Percentiles rank a stretch among this genome's conserved stretches.
Conservation (phyloP, 2,329 filamentous ascomycete species). For the Apiospora saccharicola region DNA sequence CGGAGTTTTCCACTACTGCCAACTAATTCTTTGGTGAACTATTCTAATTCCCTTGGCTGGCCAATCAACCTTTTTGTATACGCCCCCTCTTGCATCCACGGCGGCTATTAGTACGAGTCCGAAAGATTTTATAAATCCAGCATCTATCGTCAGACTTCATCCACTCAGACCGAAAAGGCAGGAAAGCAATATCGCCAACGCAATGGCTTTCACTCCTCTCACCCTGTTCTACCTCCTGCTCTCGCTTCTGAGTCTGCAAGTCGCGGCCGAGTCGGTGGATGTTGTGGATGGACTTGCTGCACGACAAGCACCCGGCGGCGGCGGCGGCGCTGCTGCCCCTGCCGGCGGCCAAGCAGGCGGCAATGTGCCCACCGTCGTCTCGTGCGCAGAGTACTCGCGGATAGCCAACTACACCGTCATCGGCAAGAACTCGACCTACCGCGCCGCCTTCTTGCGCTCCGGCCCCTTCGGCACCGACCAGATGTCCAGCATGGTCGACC, state of each 20-base stretch:
- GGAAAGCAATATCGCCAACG: background rate
- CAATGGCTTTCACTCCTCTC: slow-evolving; percentile 4
- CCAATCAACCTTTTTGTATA: slow-evolving; percentile 17
- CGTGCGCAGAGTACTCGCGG: slow-evolving; percentile 23
- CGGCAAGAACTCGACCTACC: slow-evolving; percentile 53
- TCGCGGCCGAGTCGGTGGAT: slow-evolving; percentile 19
- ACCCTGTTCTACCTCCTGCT: slow-evolving; percentile 21
- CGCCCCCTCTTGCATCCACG: slow-evolving; percentile 11
- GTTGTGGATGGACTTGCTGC: slow-evolving; percentile 11
- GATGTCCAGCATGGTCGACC: slow-evolving; percentile 50
- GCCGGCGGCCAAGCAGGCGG: background rate
- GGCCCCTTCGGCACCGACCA: slow-evolving; percentile 50
- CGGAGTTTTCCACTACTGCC: slow-evolving; percentile 18
- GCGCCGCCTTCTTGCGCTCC: slow-evolving; percentile 53
- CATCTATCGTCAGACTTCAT: background rate
- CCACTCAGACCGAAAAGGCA: background rate
- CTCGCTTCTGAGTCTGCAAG: slow-evolving; percentile 19
- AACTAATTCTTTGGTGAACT: slow-evolving; percentile 23
- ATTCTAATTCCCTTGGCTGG: slow-evolving; percentile 24
- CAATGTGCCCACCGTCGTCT: slow-evolving; percentile 13
- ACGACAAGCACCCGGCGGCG: slow-evolving; percentile 17
- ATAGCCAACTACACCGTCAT: slow-evolving; percentile 56
- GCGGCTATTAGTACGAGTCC: slow-evolving; percentile 1
- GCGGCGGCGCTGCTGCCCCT: background rate
- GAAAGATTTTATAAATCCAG: background rate